phyloP scores from a whole-genome alignment of 192 early-diverging fungal species.

The Radiomyces spectabilis region DNA sequence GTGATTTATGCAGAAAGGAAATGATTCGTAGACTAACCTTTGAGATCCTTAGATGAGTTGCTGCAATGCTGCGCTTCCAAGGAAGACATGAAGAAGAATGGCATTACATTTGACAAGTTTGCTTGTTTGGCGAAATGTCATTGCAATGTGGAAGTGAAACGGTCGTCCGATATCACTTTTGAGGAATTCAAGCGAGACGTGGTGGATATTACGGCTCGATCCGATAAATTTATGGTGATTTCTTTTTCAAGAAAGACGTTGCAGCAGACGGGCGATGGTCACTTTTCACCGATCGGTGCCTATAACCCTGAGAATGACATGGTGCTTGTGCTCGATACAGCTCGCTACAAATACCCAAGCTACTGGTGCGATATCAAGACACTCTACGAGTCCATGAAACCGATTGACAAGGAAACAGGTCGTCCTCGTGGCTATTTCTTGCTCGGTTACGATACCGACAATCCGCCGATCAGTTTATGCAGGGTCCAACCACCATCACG shows the following conservation, averaged over 20 bases:
- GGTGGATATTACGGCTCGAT: slow-evolving; percentile 49
- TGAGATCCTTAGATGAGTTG: slow-evolving; percentile 54
- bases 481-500: slow-evolving; percentile 18
- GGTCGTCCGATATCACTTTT: slow-evolving; percentile 50
- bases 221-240: slow-evolving; percentile 81
- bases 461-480: slow-evolving; percentile 32
- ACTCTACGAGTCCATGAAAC: slow-evolving; percentile 77
- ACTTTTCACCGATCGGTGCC: slow-evolving; percentile 87
- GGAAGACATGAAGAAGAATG: slow-evolving; percentile 71
- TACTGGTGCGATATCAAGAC: slow-evolving; percentile 70
- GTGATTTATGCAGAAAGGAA: too few species aligned
- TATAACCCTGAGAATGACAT: slow-evolving; percentile 65
- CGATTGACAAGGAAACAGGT: slow-evolving; percentile 74
- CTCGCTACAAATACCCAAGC: slow-evolving; percentile 86
- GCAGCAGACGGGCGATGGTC: slow-evolving; percentile 89
- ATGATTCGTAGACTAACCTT: background rate
- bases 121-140: slow-evolving; percentile 87
- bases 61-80: slow-evolving; percentile 62
- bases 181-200: slow-evolving; percentile 82
- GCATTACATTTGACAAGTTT: slow-evolving; percentile 88
- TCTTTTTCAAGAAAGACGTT: slow-evolving; percentile 74
- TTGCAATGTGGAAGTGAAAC: slow-evolving; percentile 68
- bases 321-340: slow-evolving; percentile 83
- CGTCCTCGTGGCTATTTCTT: slow-evolving; percentile 84
- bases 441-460: slow-evolving; percentile 35